Evolutionary conservation across 106 monocot species (phyloP).

Genomic region (Amphibolis antarctica): DNA sequence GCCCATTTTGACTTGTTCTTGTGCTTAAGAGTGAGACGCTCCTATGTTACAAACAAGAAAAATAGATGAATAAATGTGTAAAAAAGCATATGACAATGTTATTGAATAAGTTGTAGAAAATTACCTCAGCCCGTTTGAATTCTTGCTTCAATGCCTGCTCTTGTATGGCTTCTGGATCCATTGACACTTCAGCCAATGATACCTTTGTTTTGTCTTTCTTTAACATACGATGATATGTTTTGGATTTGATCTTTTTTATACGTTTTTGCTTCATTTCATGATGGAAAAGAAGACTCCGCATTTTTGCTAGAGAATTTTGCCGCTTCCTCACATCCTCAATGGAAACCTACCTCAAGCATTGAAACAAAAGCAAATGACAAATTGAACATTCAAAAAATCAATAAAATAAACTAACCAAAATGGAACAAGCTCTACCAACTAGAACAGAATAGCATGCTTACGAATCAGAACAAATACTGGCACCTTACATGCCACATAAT

Average conservation of each 20-base stretch:
- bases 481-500: too few species aligned
- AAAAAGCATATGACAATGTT: not conserved
- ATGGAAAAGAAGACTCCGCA: constrained; percentile 81
- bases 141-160: constrained; percentile 69
- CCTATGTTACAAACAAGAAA: constrained; percentile 35
- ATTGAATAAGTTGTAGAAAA: not conserved
- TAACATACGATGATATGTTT: constrained; percentile 79
- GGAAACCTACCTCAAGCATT: constrained; percentile 34
- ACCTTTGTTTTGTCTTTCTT: constrained; percentile 66
- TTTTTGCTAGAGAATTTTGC: constrained; percentile 71
- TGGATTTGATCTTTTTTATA: constrained; percentile 91
- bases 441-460: not conserved
- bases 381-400: not conserved
- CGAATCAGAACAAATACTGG: not conserved
- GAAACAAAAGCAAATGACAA: not conserved
- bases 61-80: constrained; percentile 1
- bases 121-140: constrained; percentile 84
- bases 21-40: constrained; percentile 86
- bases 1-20: constrained; percentile 96
- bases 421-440: not conserved
- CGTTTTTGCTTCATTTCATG: constrained; percentile 89
- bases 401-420: not conserved
- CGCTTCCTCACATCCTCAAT: constrained; percentile 61
- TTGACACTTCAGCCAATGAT: constrained; percentile 27
- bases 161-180: constrained; percentile 66